A percentile compares a stretch with the other conserved stretches of the same genome.
phyloP scores from a whole-genome alignment of 1,284 basidiomycete species.

The Boletellus sp. region DNA sequence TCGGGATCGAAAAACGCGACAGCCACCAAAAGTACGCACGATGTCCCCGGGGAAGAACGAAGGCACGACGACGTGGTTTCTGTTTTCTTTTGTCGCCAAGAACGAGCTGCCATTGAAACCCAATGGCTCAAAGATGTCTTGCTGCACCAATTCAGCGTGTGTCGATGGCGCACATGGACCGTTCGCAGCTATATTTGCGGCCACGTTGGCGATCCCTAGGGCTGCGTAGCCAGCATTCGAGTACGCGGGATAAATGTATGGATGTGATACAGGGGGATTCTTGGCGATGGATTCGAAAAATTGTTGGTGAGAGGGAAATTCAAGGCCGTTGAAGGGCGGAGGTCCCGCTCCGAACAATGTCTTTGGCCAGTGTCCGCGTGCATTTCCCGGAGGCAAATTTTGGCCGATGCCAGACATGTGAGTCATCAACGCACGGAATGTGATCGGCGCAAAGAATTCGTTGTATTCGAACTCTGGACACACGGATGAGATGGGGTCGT shows the following conservation, averaged over 20 bases:
- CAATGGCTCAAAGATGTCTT: slow-evolving; percentile 45
- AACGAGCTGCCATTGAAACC: slow-evolving; percentile 39
- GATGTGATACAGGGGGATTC: slow-evolving; percentile 39
- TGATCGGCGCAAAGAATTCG: slow-evolving; percentile 34
- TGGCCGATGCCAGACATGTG: slow-evolving; percentile 48
- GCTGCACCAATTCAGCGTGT: slow-evolving; percentile 40
- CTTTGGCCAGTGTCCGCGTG: slow-evolving; percentile 38
- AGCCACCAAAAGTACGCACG: slow-evolving; percentile 19
- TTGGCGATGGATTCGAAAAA: slow-evolving; percentile 36
- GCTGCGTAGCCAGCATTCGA: slow-evolving; percentile 46
- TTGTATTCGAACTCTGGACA: slow-evolving; percentile 22
- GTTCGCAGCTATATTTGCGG: slow-evolving; percentile 35
- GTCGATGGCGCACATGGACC: slow-evolving; percentile 29
- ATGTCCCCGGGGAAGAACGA: slow-evolving; percentile 30
- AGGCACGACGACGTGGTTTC: slow-evolving; percentile 34
- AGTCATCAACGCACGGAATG: slow-evolving; percentile 43
- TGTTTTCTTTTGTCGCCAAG: slow-evolving; percentile 28
- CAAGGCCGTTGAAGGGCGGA: slow-evolving; percentile 27
- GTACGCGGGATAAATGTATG: slow-evolving; percentile 45
- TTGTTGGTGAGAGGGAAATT: slow-evolving; percentile 29
- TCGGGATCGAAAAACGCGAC: neutral
- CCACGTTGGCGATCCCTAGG: slow-evolving; percentile 42
- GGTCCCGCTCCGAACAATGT: slow-evolving; percentile 27
- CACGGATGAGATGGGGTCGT: slow-evolving; percentile 23
- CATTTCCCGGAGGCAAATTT: slow-evolving; percentile 42